These are phyloP conservation scores for Fusarium acutatum DNA, from an alignment of 2,329 filamentous ascomycete genomes.

Conservation along the genomic window DNA sequence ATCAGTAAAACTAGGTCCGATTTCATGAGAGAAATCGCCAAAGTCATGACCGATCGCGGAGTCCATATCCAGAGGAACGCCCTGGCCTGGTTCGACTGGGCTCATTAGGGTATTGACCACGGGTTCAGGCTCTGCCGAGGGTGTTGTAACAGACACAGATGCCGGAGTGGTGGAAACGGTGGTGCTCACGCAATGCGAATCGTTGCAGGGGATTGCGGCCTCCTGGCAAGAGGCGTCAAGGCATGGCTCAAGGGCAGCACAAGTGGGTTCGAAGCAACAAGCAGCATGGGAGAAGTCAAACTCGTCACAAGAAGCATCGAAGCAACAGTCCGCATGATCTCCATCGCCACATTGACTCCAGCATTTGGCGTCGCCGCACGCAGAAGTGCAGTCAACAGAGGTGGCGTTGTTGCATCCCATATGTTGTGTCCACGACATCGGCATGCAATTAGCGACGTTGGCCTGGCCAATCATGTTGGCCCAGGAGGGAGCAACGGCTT, in stretches of 20 bases:
- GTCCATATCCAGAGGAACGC: slow-evolving; percentile 19
- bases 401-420: slow-evolving; percentile 43
- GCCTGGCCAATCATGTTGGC: slow-evolving; percentile 27
- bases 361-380: slow-evolving; percentile 45
- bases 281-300: slow-evolving; percentile 32
- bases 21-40: slow-evolving; percentile 7
- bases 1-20: slow-evolving; percentile 13
- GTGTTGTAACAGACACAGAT: slow-evolving; percentile 43
- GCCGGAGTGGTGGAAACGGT: slow-evolving; percentile 38
- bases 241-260: slow-evolving; percentile 49
- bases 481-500: slow-evolving; percentile 24
- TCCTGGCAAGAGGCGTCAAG: slow-evolving; percentile 44
- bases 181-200: slow-evolving; percentile 46
- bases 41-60: slow-evolving; percentile 15
- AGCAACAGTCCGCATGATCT: slow-evolving; percentile 47
- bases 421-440: slow-evolving; percentile 28
- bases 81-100: slow-evolving; percentile 18
- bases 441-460: slow-evolving; percentile 17
- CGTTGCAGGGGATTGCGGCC: slow-evolving; percentile 48
- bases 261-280: slow-evolving; percentile 45
- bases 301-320: slow-evolving; percentile 46
- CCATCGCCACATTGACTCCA: slow-evolving; percentile 47
- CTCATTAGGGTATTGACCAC: slow-evolving; percentile 23
- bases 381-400: slow-evolving; percentile 47
- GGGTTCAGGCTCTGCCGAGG: slow-evolving; percentile 41